phyloP scores from a whole-genome alignment of 1,284 basidiomycete genomes.

The Boletellus sp. region DNA sequence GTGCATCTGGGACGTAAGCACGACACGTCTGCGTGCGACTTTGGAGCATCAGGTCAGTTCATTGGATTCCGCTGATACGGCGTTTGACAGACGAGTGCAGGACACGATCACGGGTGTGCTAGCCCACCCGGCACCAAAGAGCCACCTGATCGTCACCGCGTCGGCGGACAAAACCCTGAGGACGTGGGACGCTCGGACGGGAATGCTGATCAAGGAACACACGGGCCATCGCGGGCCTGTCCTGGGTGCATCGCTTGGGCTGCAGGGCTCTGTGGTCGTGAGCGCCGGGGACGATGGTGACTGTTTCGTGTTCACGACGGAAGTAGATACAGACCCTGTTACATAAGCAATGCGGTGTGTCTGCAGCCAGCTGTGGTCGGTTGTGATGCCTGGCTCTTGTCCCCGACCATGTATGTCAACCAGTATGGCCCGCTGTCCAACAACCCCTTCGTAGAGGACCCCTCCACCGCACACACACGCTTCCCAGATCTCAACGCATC shows the following conservation, averaged over 20 bases:
- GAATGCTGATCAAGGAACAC: constrained; percentile 74
- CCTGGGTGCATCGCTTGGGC: constrained; percentile 71
- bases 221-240: constrained; percentile 84
- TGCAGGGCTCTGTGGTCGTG: constrained; percentile 64
- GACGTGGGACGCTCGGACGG: constrained; percentile 92
- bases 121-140: constrained; percentile 67
- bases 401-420: constrained; percentile 37
- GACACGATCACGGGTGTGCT: constrained; percentile 85
- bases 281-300: constrained; percentile 86
- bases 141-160: constrained; percentile 75
- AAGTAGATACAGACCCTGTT: constrained; percentile 32
- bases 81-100: constrained; percentile 38
- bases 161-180: constrained; percentile 84
- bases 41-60: constrained; percentile 71
- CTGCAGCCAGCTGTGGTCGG: background rate
- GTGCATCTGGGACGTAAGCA: constrained; percentile 90
- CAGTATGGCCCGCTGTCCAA: constrained; percentile 42
- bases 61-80: background rate
- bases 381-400: background rate
- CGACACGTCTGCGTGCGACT: constrained; percentile 77
- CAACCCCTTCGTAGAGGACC: constrained; percentile 54
- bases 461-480: constrained; percentile 42
- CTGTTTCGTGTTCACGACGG: constrained; percentile 76
- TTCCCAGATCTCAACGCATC: constrained; percentile 49
- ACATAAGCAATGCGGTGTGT: constrained; percentile 22